Conservation (phyloP, 164 flowering plant genomes). For the Umbellularia californica region DNA sequence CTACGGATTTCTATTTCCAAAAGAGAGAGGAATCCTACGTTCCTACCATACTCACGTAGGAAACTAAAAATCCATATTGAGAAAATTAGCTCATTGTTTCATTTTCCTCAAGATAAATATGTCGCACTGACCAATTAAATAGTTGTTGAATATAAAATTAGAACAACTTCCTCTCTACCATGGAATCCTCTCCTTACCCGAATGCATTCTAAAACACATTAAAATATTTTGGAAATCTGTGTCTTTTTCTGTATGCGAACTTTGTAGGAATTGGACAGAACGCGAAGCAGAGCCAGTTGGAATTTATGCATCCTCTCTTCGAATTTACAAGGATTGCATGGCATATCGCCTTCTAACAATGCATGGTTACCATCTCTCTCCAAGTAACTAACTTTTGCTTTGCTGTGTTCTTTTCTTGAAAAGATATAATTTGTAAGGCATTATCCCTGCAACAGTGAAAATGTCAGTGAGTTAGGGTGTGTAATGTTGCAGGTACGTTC, state of each 20-base stretch:
- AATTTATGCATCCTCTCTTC: neutral
- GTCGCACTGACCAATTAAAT: neutral
- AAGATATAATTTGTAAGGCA: neutral
- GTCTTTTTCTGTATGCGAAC: neutral
- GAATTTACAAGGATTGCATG: slow-evolving; percentile 34
- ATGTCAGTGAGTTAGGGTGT: neutral
- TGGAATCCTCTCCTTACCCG: neutral
- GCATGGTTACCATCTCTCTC: slow-evolving; percentile 32
- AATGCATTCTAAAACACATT: neutral
- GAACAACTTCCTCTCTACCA: too few relatives aligned
- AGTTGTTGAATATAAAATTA: too few relatives aligned
- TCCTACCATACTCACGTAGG: too few relatives aligned
- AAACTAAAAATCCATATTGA: too few relatives aligned
- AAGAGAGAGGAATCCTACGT: too few relatives aligned
- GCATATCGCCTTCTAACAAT: slow-evolving; percentile 36
- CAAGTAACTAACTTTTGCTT: slow-evolving; percentile 20
- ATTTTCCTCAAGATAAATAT: neutral
- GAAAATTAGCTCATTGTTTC: neutral
- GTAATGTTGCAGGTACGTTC: neutral
- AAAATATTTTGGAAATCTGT: too few relatives aligned
- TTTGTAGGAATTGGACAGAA: neutral
- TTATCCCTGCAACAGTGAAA: too few relatives aligned
- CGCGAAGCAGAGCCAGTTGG: neutral
- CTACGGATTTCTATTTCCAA: too few relatives aligned
- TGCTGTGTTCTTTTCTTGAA: too few relatives aligned